Evolutionary conservation across 768 basidiomycete genomes (phyloP), one percentile per base, ranked within the genome.

Genomic region (Leccinum barrowsii): DNA sequence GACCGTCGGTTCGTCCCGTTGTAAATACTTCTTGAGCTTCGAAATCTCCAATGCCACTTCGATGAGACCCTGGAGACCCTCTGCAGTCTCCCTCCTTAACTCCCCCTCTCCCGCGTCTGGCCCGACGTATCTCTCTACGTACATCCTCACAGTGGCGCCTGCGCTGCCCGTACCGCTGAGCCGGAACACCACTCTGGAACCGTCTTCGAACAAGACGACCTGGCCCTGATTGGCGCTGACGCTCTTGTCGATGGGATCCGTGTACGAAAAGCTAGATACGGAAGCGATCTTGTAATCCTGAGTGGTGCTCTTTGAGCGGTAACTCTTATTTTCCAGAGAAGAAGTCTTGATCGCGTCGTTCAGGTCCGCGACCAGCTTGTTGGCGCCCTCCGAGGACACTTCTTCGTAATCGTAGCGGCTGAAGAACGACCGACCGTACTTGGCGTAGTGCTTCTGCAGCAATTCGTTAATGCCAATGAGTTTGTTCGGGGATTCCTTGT

Each of bases 331-430:
- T 68, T 83, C 79, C 67, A 98, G 86, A 50, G 85, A 85, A 1
- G 82, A 77, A 6, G 81, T 77, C 59, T 82, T 77, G 73, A 96
- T 85, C 37, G 85, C 83, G 10, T 79, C 74, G 72, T 94, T 85
- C 70, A 99, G 76, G 68, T 85, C 80, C 34, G 80, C 82, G 68
- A 98, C 93, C 62, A 99, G 79, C 60, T 86, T 85, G 67, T 91
- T 84, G 48, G 97, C 97, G 32, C 90, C 92, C 37, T 90, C 90
- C 0, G 94, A 93, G 2, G 92, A 82, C 49, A 97, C 93, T 73
- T 98, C 97, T 72, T 99, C 97, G 78, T 99, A 99, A 76, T 99
- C 97, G 75, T 99, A 98, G 61, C 95, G 89, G 66, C 91, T 95
- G 83, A 99, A 99, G 86, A 97, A 98, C 50, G 89, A 94, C 59